A percentile compares a stretch with the other conserved stretches of the same genome.
Evolutionary conservation across 2,329 filamentous ascomycete species (phyloP).

Genomic region (Penicillium sp.): DNA sequence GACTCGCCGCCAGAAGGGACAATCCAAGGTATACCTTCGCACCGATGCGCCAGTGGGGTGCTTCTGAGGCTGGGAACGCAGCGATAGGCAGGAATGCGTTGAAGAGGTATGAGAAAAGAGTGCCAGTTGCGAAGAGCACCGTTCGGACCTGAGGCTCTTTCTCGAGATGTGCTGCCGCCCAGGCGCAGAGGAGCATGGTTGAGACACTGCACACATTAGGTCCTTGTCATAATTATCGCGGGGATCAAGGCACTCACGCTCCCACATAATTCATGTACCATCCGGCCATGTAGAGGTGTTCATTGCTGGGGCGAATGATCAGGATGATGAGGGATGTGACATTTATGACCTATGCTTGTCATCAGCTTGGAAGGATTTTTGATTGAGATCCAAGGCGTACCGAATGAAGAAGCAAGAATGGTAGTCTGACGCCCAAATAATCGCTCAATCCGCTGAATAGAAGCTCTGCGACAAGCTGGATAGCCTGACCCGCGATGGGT

Average conservation of each 20-base stretch:
- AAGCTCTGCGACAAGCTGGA: not conserved
- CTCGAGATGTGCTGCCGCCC: not conserved
- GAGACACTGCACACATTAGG: not conserved
- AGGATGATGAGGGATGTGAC: not conserved
- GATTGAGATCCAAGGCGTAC: not conserved
- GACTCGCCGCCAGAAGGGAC: not conserved
- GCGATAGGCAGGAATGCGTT: not conserved
- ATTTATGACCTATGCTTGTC: not conserved
- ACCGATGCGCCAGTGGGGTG: not conserved
- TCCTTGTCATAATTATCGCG: not conserved
- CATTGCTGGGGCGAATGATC: not conserved
- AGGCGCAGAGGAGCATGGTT: not conserved
- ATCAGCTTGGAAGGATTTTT: not conserved
- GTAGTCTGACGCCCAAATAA: not conserved
- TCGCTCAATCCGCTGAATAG: not conserved
- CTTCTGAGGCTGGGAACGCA: not conserved
- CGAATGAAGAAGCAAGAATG: not conserved
- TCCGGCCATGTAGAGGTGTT: not conserved
- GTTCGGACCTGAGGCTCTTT: not conserved
- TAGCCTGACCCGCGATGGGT: not conserved
- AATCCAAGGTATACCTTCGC: not conserved
- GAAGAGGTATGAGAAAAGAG: not conserved
- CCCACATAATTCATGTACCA: conserved; percentile 3
- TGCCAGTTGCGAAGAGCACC: not conserved
- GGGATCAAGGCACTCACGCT: not conserved